phyloP scores from a whole-genome alignment of 805 yeast genomes.

The Wickerhamomyces mucosus region DNA sequence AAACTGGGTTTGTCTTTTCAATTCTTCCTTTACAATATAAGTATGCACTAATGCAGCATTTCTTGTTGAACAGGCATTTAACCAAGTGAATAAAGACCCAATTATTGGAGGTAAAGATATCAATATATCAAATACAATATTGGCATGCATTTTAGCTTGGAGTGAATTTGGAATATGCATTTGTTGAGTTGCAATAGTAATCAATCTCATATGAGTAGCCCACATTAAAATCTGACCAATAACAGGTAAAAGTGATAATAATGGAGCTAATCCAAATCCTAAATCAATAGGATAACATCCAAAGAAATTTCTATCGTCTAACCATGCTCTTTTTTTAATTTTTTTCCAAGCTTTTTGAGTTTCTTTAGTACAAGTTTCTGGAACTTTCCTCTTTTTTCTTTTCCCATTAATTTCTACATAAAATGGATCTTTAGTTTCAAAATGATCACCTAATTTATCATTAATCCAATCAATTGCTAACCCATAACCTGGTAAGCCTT shows the following conservation, averaged over 20 bases:
- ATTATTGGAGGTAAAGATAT: conserved; percentile 73
- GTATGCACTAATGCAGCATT: conserved; percentile 75
- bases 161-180: conserved; percentile 49
- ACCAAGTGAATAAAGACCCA: conserved; percentile 72
- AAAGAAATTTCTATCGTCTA: conserved; percentile 72
- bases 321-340: conserved; percentile 76
- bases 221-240: conserved; percentile 84
- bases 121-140: conserved; percentile 64
- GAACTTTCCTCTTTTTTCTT: conserved; percentile 48
- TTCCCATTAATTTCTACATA: conserved; percentile 44
- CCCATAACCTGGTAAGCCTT: conserved; percentile 50
- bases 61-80: conserved; percentile 79
- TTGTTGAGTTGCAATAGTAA: conserved; percentile 47
- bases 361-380: conserved; percentile 43
- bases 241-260: conserved; percentile 63
- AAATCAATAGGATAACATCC: conserved; percentile 71
- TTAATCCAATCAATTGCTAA: conserved; percentile 48
- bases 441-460: conserved; percentile 56
- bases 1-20: no score
- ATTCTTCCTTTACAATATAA: conserved; percentile 11
- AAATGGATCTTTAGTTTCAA: conserved; percentile 59
- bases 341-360: conserved; percentile 65
- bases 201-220: conserved; percentile 61
- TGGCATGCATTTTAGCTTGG: conserved; percentile 63
- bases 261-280: conserved; percentile 72